Conservation (phyloP, 1,284 basidiomycete genomes). For the Lentinus polychrous region DNA sequence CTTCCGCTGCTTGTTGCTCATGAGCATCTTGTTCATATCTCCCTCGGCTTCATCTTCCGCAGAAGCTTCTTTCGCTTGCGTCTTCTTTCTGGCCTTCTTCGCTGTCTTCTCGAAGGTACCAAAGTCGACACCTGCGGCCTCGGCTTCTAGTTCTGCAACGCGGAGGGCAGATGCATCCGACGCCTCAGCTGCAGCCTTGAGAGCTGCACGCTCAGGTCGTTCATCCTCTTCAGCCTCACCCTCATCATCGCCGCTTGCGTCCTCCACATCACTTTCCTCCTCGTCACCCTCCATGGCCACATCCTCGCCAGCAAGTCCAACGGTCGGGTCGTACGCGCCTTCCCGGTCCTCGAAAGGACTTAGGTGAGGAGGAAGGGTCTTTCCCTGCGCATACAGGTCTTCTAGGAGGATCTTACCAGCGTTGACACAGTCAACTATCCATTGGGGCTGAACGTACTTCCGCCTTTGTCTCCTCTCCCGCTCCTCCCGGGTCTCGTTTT, state of each 20-base stretch:
- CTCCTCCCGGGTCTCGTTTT: slow-evolving; percentile 50
- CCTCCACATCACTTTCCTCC: slow-evolving; percentile 25
- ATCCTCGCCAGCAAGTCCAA: slow-evolving; percentile 30
- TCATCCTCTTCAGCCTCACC: slow-evolving; percentile 33
- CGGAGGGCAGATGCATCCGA: slow-evolving; percentile 69
- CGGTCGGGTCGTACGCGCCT: slow-evolving; percentile 69
- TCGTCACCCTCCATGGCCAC: slow-evolving; percentile 29
- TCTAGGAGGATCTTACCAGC: slow-evolving; percentile 79
- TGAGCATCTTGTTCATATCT: slow-evolving; percentile 97
- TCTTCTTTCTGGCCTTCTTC: slow-evolving; percentile 58
- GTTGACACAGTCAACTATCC: slow-evolving; percentile 97
- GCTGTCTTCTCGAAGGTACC: slow-evolving; percentile 80
- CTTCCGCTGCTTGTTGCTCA: slow-evolving; percentile 96
- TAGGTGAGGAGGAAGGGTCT: slow-evolving; percentile 88
- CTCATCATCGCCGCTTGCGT: slow-evolving; percentile 26
- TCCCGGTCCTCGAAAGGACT: slow-evolving; percentile 89
- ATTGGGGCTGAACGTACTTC: slow-evolving; percentile 95
- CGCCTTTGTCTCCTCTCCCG: slow-evolving; percentile 61
- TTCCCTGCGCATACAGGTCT: slow-evolving; percentile 83
- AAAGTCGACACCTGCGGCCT: slow-evolving; percentile 83
- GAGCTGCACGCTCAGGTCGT: slow-evolving; percentile 32
- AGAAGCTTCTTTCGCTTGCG: slow-evolving; percentile 26
- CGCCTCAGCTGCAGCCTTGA: slow-evolving; percentile 49
- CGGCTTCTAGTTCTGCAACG: slow-evolving; percentile 90
- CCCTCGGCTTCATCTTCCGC: slow-evolving; percentile 51